phyloP scores from a whole-genome alignment of 768 basidiomycete genomes.

The Kockovaella imperatae region DNA sequence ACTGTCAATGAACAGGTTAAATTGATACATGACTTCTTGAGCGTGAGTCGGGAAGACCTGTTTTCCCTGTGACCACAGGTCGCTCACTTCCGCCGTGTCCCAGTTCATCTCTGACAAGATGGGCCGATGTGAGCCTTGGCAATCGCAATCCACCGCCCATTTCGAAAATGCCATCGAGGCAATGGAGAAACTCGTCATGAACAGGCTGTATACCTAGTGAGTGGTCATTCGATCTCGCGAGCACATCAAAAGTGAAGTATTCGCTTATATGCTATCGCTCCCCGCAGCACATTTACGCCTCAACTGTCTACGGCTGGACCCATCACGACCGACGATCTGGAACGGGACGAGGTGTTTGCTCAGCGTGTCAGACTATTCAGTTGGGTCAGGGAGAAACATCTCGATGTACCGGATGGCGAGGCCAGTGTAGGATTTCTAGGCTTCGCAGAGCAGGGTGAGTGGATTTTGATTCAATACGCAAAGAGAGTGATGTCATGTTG shows the following conservation, averaged over 20 bases:
- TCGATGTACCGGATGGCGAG: conserved; percentile 69
- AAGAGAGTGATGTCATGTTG: background rate
- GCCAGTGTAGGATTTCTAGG: conserved; percentile 64
- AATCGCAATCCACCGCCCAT: conserved; percentile 64
- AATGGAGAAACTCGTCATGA: conserved; percentile 99
- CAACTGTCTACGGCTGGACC: conserved; percentile 64
- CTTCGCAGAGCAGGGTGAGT: conserved; percentile 43
- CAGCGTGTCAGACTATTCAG: conserved; percentile 85
- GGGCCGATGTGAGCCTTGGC: conserved; percentile 57
- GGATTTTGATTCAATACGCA: background rate
- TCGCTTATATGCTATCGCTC: too few species aligned
- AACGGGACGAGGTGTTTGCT: conserved; percentile 78
- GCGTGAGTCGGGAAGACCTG: conserved; percentile 50
- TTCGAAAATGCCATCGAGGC: conserved; percentile 97
- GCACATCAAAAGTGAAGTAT: background rate
- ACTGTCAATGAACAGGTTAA: conserved; percentile 89
- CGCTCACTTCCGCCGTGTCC: too few species aligned
- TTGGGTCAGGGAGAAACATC: conserved; percentile 81
- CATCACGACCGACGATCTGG: conserved; percentile 90
- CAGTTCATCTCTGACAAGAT: conserved; percentile 87
- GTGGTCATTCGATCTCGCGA: conserved; percentile 39
- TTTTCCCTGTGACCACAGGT: background rate
- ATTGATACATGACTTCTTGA: conserved; percentile 87
- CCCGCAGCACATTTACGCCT: conserved; percentile 88
- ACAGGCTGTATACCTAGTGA: conserved; percentile 87